Percentiles rank a stretch among this genome's conserved stretches.
phyloP scores from a whole-genome alignment of 2,329 filamentous ascomycete genomes.

The Alternaria brassicicola region DNA sequence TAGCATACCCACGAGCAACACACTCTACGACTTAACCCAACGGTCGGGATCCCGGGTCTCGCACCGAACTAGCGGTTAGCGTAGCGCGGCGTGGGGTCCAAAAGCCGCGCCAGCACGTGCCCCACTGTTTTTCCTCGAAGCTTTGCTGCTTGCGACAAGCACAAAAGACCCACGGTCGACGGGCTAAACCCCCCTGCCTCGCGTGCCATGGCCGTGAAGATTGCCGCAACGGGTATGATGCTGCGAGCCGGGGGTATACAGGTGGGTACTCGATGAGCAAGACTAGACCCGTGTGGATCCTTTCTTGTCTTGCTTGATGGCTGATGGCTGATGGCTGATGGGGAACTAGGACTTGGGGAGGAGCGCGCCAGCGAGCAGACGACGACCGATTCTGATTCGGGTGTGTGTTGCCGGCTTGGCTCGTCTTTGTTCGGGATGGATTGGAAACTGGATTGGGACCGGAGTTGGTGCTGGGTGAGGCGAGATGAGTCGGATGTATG shows the following conservation, averaged over 20 bases:
- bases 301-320: neutral
- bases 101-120: neutral
- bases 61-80: conserved; percentile 1
- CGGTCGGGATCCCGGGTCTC: conserved; percentile 6
- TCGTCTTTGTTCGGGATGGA: neutral
- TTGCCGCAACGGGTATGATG: conserved; percentile 11
- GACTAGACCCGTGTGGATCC: neutral
- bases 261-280: neutral
- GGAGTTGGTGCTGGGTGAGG: neutral
- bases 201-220: conserved; percentile 7
- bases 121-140: neutral
- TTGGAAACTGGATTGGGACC: neutral
- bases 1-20: neutral
- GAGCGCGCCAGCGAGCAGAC: neutral
- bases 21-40: conserved; percentile 2
- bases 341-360: neutral
- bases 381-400: neutral
- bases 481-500: neutral
- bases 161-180: neutral
- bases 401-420: neutral
- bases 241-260: conserved; percentile 9
- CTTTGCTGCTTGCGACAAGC: neutral
- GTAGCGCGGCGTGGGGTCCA: conserved; percentile 6
- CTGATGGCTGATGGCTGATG: no score
- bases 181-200: conserved; percentile 5